Base-by-base conservation (phyloP, 2,329 filamentous ascomycete species). In the Aureobasidium lini region DNA sequence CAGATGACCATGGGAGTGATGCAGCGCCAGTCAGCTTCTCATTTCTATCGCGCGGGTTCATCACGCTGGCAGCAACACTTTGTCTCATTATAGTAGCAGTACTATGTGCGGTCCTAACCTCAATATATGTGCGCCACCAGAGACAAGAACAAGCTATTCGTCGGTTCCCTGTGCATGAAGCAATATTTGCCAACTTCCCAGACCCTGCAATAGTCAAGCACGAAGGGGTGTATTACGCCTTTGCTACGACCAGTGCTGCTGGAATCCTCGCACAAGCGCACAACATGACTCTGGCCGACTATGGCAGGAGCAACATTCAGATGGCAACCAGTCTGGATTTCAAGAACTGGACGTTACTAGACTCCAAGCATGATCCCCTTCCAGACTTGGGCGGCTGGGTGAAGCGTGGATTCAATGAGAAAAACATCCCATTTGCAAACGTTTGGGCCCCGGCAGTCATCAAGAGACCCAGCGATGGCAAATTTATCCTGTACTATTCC, bases 251-350 rank as follows among this genome's bases (percentile, higher is more conserved):
- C 60, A 69, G 70, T 53, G 69, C 67, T 2, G 68, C 70, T 7
- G 52, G 68, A 6, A 66, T 69, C 13, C 60, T 71, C 5, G 31
- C 62, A 4, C 57, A 57, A 36, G 46, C 64, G 4, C 31, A 61
- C 6, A 65, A 61, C 39, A 39, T 18, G 28, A 49, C 62, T 29
- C 40, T n/a, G 8, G 46, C 61, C 37, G 62, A 66, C 31, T 66
- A 66, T 16, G 68, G 66, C 6, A 49, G 60, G 6, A 65, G 65
- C 34, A 71, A 72, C 36, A 66, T 76, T 10, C 73, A 75, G 54
- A 61, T 75, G n/a, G 73, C 73, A 6, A 71, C 67, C 3, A 73
- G 71, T 4, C 61, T 49, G 1, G 64, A 75, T 61, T 74, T 75
- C 63, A 32, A 64, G 3, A 66, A 66, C 37, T 74, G 71, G 71